phyloP scores from a whole-genome alignment of 768 basidiomycete species.

The Psilocybe azurescens region DNA sequence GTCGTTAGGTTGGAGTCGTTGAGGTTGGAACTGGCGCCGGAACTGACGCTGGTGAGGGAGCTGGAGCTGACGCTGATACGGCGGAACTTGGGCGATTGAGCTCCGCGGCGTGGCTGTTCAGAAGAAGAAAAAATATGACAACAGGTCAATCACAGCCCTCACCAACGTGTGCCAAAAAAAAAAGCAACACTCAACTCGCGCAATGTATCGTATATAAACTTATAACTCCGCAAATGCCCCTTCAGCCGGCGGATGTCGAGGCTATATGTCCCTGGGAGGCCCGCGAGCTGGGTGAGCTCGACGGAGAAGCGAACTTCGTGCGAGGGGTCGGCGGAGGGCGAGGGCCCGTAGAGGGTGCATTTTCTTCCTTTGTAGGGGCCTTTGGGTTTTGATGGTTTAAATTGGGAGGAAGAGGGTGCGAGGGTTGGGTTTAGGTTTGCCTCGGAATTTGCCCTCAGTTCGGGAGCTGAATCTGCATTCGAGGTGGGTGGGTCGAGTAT shows the following conservation, averaged over 20 bases:
- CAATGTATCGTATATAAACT: conserved; percentile 75
- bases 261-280: conserved; percentile 83
- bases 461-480: no score
- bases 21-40: no score
- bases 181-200: conserved; percentile 29
- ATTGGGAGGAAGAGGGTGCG: neutral
- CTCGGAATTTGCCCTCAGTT: no score
- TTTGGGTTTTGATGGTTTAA: neutral
- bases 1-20: no score
- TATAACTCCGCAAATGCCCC: conserved; percentile 86
- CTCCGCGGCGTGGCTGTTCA: no score
- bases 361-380: neutral
- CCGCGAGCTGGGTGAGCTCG: conserved; percentile 86
- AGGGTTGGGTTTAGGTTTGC: neutral
- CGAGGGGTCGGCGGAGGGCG: conserved; percentile 66
- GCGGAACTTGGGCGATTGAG: no score
- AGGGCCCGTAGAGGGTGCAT: conserved; percentile 64
- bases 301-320: conserved; percentile 95
- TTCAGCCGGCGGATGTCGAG: conserved; percentile 89
- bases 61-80: no score
- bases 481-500: neutral
- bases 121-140: no score
- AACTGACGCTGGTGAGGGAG: no score
- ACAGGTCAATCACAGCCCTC: no score
- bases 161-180: no score